Evolutionary conservation across 805 yeast genomes (phyloP).

Genomic region (Yamadazyma tumulicola): DNA sequence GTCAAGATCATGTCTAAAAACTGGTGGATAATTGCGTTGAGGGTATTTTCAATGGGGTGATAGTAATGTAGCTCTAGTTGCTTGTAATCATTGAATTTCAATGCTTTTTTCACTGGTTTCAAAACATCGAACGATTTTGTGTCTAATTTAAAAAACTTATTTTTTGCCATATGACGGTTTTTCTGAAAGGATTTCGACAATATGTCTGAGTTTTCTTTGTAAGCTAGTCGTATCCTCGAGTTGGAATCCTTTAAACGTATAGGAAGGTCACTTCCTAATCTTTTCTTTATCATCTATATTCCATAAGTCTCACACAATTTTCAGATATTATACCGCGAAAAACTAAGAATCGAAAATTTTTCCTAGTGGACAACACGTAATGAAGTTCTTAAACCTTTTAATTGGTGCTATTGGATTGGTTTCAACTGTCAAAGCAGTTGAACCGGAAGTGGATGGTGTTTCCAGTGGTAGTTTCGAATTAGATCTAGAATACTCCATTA

Average conservation of each 20-base stretch:
- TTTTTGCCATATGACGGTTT: neutral
- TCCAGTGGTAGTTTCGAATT: conserved; percentile 1
- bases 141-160: neutral
- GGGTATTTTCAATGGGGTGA: conserved; percentile 8
- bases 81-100: neutral
- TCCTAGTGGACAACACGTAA: conserved; percentile 5
- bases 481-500: conserved; percentile 39
- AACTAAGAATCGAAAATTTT: conserved; percentile 5
- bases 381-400: conserved; percentile 16
- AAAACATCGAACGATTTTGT: neutral
- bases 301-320: no score
- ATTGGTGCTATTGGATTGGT: conserved; percentile 8
- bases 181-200: no score
- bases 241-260: neutral
- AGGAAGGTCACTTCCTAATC: neutral
- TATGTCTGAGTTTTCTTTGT: no score
- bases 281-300: no score
- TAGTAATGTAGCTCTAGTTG: conserved; percentile 3
- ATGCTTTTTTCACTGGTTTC: neutral
- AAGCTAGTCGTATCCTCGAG: no score
- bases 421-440: conserved; percentile 5
- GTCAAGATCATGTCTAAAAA: conserved; percentile 24
- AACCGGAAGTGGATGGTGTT: conserved; percentile 2
- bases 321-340: no score
- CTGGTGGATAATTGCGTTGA: conserved; percentile 9